Conservation (phyloP, 768 basidiomycete genomes). For the Pleurotus sapidus region DNA sequence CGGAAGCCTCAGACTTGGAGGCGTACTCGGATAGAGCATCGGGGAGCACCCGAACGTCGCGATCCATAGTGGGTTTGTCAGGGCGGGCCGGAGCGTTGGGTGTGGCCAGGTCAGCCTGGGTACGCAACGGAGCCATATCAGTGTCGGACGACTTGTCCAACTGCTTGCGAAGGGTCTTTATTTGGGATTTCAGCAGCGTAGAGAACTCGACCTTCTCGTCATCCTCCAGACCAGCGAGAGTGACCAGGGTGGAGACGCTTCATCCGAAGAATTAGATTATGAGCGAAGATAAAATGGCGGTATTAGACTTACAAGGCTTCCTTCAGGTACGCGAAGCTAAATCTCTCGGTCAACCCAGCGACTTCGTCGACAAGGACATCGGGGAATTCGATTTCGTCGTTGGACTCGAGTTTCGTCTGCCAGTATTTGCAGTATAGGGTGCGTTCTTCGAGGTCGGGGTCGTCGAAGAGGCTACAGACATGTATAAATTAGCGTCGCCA, state of each 20-base stretch:
- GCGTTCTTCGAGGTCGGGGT: slow-evolving; percentile 65
- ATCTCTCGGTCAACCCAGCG: slow-evolving; percentile 57
- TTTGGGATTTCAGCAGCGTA: slow-evolving; percentile 49
- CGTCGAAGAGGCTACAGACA: slow-evolving; percentile 57
- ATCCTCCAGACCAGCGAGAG: slow-evolving; percentile 50
- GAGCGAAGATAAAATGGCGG: background rate
- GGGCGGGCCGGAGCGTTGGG: background rate
- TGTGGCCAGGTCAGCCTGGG: slow-evolving; percentile 3
- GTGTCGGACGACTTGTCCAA: slow-evolving; percentile 42
- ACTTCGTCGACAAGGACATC: slow-evolving; percentile 59
- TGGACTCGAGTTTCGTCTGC: slow-evolving; percentile 70
- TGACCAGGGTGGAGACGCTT: slow-evolving; percentile 75
- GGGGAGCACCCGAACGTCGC: slow-evolving; percentile 16
- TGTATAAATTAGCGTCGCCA: background rate
- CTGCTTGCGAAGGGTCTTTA: slow-evolving; percentile 62
- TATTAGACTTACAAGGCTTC: slow-evolving; percentile 77
- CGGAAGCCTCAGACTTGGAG: background rate
- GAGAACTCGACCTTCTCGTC: slow-evolving; percentile 47
- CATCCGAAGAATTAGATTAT: background rate
- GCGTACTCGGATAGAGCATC: slow-evolving; percentile 10
- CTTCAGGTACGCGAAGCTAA: slow-evolving; percentile 88
- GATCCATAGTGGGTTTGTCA: slow-evolving; percentile 1
- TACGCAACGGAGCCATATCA: background rate
- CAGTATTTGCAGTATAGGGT: slow-evolving; percentile 72
- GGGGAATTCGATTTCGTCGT: slow-evolving; percentile 64